These are phyloP conservation scores for Symbiodinium pilosum DNA, from an alignment of 73 alveolate genomes.

Conservation along the genomic window DNA sequence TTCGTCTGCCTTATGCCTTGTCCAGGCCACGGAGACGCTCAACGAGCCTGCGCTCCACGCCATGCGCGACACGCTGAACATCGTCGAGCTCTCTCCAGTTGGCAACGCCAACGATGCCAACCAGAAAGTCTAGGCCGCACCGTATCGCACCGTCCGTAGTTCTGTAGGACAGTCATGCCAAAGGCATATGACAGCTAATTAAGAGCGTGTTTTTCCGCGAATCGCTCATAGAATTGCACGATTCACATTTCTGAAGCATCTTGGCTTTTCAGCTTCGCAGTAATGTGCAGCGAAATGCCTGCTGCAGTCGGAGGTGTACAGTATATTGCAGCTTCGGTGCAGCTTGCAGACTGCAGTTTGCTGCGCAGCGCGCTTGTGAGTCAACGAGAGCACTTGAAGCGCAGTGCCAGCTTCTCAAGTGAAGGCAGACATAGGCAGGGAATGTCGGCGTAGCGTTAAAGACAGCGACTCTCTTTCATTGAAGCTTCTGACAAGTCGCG, in stretches of 20 bases:
- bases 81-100: background rate
- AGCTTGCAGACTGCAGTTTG: conserved; percentile 20
- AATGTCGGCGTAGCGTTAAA: background rate
- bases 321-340: background rate
- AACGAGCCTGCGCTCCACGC: background rate
- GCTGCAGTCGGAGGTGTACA: conserved; percentile 12
- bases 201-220: background rate
- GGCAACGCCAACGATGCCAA: background rate
- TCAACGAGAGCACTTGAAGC: background rate
- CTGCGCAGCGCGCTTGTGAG: conserved; percentile 10
- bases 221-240: background rate
- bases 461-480: background rate
- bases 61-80: background rate
- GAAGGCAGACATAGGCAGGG: background rate
- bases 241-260: background rate
- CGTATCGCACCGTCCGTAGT: too few species aligned
- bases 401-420: background rate
- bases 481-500: background rate
- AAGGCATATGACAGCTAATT: background rate
- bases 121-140: background rate
- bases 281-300: too few species aligned
- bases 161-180: background rate
- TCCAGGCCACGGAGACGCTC: background rate
- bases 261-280: background rate
- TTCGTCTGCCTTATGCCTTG: background rate